phyloP scores from a whole-genome alignment of 192 early-diverging fungal genomes.

The Diversispora eburnea region DNA sequence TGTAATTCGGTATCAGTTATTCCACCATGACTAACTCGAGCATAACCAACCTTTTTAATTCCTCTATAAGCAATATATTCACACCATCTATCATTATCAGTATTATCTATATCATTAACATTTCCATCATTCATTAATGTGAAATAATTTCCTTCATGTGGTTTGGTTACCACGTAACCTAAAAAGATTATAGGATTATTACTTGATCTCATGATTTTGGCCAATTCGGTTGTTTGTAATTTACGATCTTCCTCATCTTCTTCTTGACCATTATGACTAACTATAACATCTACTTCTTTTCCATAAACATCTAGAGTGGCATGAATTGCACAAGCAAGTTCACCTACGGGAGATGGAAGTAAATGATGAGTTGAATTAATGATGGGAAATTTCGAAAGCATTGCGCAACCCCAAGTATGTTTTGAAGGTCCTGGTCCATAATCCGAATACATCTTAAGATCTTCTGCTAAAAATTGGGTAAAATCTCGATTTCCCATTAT shows the following conservation, averaged over 20 bases:
- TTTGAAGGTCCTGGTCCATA: constrained; percentile 82
- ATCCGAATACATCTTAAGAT: constrained; percentile 73
- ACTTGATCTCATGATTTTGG: constrained; percentile 71
- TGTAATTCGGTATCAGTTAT: constrained; percentile 87
- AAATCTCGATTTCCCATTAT: constrained; percentile 85
- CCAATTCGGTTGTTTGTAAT: constrained; percentile 75
- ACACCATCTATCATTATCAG: constrained; percentile 80
- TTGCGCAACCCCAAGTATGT: constrained; percentile 83
- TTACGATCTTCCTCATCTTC: constrained; percentile 70
- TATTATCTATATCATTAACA: constrained; percentile 73
- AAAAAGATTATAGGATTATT: constrained; percentile 74
- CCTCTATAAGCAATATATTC: constrained; percentile 80
- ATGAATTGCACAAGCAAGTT: constrained; percentile 81
- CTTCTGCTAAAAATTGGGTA: constrained; percentile 73
- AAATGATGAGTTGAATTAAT: constrained; percentile 67
- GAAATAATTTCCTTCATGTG: constrained; percentile 59
- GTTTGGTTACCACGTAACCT: constrained; percentile 77
- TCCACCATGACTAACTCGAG: constrained; percentile 71
- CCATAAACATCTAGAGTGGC: constrained; percentile 83
- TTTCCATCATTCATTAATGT: constrained; percentile 61
- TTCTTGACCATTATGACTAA: constrained; percentile 81
- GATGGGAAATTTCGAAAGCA: constrained; percentile 87
- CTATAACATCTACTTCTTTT: constrained; percentile 72
- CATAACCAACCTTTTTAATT: constrained; percentile 67
- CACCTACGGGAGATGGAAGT: constrained; percentile 75